These are phyloP conservation scores for Quercus berberidifolia DNA, from an alignment of 306 rosid genomes.

Conservation along the genomic window DNA sequence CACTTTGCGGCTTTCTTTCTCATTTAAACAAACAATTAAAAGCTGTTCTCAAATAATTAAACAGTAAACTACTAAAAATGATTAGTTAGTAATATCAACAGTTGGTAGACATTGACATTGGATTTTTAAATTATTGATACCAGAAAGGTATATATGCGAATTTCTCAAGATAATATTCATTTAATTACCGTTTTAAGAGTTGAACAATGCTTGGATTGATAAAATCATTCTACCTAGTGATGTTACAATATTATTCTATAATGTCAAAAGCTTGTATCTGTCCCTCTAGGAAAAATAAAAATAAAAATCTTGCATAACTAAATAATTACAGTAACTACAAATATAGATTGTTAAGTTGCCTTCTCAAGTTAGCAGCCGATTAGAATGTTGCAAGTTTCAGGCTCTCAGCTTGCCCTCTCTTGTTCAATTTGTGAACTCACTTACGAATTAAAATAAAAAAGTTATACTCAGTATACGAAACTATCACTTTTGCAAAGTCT, in stretches of 20 bases:
- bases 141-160: neutral
- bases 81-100: neutral
- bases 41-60: neutral
- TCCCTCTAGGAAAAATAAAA: neutral
- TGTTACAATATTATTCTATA: neutral
- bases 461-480: too few relatives aligned
- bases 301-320: neutral
- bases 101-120: slow-evolving; percentile 12
- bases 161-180: neutral
- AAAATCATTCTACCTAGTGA: slow-evolving; percentile 3
- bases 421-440: neutral
- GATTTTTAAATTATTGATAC: neutral
- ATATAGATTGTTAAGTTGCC: neutral
- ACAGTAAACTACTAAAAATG: neutral
- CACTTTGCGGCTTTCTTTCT: neutral
- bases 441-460: neutral
- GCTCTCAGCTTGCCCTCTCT: neutral
- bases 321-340: neutral
- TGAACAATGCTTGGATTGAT: neutral
- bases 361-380: neutral
- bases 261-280: neutral
- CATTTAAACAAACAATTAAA: neutral
- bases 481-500: too few relatives aligned
- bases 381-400: neutral
- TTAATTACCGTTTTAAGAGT: neutral